These are phyloP conservation scores for Boletus huronensis DNA, from an alignment of 768 basidiomycete species.

Conservation along the genomic window DNA sequence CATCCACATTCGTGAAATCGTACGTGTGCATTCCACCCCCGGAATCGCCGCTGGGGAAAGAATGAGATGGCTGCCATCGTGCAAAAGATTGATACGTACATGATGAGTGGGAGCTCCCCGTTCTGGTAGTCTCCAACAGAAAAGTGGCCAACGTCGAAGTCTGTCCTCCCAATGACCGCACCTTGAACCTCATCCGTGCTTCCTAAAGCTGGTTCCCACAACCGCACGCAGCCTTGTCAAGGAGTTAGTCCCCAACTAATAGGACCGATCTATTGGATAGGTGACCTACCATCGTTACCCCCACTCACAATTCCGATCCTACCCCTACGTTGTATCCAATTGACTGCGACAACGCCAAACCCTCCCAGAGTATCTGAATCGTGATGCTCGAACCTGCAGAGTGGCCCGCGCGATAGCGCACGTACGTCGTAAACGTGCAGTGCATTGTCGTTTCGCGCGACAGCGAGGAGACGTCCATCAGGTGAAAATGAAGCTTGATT, in stretches of 20 bases:
- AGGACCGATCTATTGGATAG: background rate
- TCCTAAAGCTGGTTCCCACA: slow-evolving; percentile 59
- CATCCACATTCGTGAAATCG: slow-evolving; percentile 29
- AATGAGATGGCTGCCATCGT: slow-evolving; percentile 19
- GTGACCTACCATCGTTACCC: slow-evolving; percentile 57
- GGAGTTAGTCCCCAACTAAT: slow-evolving; percentile 1
- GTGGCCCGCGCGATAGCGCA: slow-evolving; percentile 41
- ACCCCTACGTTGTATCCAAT: slow-evolving; percentile 48
- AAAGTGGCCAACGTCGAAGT: slow-evolving; percentile 58
- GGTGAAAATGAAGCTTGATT: slow-evolving; percentile 53
- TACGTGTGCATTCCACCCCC: slow-evolving; percentile 49
- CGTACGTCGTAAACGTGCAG: slow-evolving; percentile 63
- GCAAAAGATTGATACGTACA: slow-evolving; percentile 43
- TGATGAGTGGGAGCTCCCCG: slow-evolving; percentile 54
- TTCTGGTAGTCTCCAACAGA: slow-evolving; percentile 51
- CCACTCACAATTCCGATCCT: slow-evolving; percentile 55
- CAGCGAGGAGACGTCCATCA: slow-evolving; percentile 57
- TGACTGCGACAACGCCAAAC: slow-evolving; percentile 50
- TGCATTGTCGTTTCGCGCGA: slow-evolving; percentile 56
- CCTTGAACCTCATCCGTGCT: slow-evolving; percentile 41
- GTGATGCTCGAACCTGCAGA: slow-evolving; percentile 50
- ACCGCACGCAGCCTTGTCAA: slow-evolving; percentile 57
- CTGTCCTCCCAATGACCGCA: slow-evolving; percentile 46
- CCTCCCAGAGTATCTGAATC: slow-evolving; percentile 28
- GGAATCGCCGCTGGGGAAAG: slow-evolving; percentile 42